These are phyloP conservation scores for Phaeosphaeriaceae sp. DNA, from an alignment of 2,329 filamentous ascomycete species.

Conservation along the genomic window DNA sequence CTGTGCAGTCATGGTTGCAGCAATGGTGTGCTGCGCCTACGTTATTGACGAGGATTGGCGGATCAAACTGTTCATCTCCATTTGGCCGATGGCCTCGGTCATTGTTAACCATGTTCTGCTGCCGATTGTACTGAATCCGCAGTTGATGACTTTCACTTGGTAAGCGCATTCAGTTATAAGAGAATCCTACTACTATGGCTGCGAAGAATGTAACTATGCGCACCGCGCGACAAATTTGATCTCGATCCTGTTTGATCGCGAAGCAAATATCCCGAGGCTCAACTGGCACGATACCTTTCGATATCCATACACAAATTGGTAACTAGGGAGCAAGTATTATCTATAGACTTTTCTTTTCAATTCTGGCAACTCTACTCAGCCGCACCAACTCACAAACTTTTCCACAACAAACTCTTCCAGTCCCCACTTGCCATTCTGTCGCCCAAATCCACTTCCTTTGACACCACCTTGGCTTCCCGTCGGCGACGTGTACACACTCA, in stretches of 20 bases:
- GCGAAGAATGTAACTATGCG: not conserved
- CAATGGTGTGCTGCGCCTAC: conserved; percentile 70
- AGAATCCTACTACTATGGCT: not conserved
- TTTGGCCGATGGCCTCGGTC: conserved; percentile 75
- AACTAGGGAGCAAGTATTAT: not conserved
- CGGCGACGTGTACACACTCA: conserved; percentile 55
- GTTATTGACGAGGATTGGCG: conserved; percentile 68
- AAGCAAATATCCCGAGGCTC: not conserved
- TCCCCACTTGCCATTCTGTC: conserved; percentile 52
- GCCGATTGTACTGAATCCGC: conserved; percentile 78
- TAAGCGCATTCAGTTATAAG: conserved; percentile 46
- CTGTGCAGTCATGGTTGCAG: conserved; percentile 64
- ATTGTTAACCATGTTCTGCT: conserved; percentile 72
- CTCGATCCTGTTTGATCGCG: too few relatives aligned
- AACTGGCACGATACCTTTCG: not conserved
- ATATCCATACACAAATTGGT: not conserved
- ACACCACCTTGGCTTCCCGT: conserved; percentile 54
- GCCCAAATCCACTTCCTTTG: conserved; percentile 55
- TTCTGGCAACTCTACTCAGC: conserved; percentile 5
- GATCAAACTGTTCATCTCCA: conserved; percentile 65
- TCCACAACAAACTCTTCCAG: conserved; percentile 52
- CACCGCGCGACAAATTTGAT: not conserved
- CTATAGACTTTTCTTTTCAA: not conserved
- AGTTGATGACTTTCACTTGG: conserved; percentile 81
- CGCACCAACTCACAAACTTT: conserved; percentile 45